These are phyloP conservation scores for Inonotus hispidus DNA, from an alignment of 1,284 basidiomycete species.

Conservation along the genomic window DNA sequence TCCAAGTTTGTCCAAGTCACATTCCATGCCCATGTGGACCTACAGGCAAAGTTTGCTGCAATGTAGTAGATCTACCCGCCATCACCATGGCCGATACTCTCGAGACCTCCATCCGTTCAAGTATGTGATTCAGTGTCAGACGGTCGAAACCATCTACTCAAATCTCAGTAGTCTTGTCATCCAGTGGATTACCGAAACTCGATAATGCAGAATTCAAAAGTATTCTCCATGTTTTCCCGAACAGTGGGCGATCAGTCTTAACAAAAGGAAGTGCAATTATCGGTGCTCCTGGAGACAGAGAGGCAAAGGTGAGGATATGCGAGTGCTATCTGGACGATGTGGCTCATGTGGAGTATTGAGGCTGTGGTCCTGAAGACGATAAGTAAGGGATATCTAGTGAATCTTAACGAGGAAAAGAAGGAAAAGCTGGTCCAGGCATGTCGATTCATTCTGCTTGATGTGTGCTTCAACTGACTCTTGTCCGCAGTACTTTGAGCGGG, in stretches of 20 bases:
- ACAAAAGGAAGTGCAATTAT: not conserved
- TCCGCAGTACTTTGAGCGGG: conserved; percentile 1
- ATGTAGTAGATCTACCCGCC: no score
- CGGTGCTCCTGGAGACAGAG: not conserved
- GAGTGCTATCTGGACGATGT: not conserved
- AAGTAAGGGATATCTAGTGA: not conserved
- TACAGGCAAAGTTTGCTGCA: no score
- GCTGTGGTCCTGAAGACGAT: not conserved
- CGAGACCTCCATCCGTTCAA: no score
- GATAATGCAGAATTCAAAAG: not conserved
- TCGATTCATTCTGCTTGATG: not conserved
- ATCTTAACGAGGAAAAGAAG: not conserved
- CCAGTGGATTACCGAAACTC: not conserved
- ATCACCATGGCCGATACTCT: no score
- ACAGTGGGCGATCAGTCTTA: not conserved
- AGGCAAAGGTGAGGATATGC: not conserved
- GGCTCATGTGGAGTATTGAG: not conserved
- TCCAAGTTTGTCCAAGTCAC: no score
- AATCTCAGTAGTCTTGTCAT: not conserved
- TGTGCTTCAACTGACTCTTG: not conserved
- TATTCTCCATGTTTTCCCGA: not conserved
- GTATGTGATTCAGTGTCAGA: no score
- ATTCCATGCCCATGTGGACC: no score
- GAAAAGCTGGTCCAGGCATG: not conserved
- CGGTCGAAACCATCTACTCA: no score